These are phyloP conservation scores for Ophiostoma tasmaniense DNA, from an alignment of 2,329 filamentous ascomycete genomes.

Conservation along the genomic window DNA sequence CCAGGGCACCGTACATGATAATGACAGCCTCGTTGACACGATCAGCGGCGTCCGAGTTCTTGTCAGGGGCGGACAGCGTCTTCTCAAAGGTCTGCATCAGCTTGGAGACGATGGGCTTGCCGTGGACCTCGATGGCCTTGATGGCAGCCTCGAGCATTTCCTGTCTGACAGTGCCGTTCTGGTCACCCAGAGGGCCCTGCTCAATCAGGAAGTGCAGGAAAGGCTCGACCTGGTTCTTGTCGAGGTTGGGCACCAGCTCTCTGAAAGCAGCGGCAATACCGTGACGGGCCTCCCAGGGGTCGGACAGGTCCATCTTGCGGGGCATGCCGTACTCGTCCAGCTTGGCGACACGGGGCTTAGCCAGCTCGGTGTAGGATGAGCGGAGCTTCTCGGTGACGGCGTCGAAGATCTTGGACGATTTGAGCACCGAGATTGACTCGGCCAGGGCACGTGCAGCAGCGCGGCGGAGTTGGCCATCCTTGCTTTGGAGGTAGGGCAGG, in stretches of 20 bases:
- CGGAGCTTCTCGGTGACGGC: slow-evolving; percentile 57
- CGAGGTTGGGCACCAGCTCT: slow-evolving; percentile 65
- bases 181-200: slow-evolving; percentile 77
- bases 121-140: slow-evolving; percentile 69
- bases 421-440: slow-evolving; percentile 57
- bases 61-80: slow-evolving; percentile 77
- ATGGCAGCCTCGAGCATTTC: slow-evolving; percentile 92
- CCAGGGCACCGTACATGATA: slow-evolving; percentile 91
- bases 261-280: slow-evolving; percentile 83
- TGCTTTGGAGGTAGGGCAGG: slow-evolving; percentile 69
- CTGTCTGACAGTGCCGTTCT: slow-evolving; percentile 64
- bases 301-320: slow-evolving; percentile 74
- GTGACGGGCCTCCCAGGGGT: slow-evolving; percentile 86
- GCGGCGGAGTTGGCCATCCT: slow-evolving; percentile 72
- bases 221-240: slow-evolving; percentile 58
- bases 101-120: slow-evolving; percentile 72
- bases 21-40: slow-evolving; percentile 95
- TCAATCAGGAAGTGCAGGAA: slow-evolving; percentile 84
- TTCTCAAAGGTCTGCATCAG: slow-evolving; percentile 89
- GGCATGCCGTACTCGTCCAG: slow-evolving; percentile 94
- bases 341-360: slow-evolving; percentile 73
- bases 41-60: slow-evolving; percentile 72
- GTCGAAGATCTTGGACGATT: slow-evolving; percentile 40
- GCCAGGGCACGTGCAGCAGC: slow-evolving; percentile 76
- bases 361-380: slow-evolving; percentile 64